These are phyloP conservation scores for Talaromyces liani DNA, from an alignment of 495 filamentous ascomycete species.

Conservation along the genomic window DNA sequence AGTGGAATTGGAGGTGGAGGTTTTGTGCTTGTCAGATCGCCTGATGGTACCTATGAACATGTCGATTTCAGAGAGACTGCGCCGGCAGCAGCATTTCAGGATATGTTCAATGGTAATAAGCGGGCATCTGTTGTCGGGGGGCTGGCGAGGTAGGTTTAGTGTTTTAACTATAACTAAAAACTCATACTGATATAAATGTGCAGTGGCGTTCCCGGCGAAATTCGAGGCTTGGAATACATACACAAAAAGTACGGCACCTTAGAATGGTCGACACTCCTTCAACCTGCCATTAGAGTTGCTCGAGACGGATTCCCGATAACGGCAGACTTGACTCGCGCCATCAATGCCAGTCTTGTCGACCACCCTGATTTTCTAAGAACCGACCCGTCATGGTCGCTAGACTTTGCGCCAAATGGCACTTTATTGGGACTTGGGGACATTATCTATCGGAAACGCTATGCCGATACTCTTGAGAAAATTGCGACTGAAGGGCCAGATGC, in stretches of 20 bases:
- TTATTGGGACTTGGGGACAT: slow-evolving; percentile 62
- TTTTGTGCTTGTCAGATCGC: slow-evolving; percentile 67
- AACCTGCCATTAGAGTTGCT: slow-evolving; percentile 67
- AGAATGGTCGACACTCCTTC: slow-evolving; percentile 61
- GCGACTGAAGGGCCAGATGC: slow-evolving; percentile 59
- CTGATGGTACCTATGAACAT: slow-evolving; percentile 58
- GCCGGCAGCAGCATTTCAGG: slow-evolving; percentile 63
- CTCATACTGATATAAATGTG: slow-evolving; percentile 3
- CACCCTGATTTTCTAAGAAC: slow-evolving; percentile 56
- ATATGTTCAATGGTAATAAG: slow-evolving; percentile 68
- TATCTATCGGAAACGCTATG: slow-evolving; percentile 72
- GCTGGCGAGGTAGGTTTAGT: slow-evolving; percentile 48
- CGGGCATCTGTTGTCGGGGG: slow-evolving; percentile 46
- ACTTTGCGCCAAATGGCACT: slow-evolving; percentile 80
- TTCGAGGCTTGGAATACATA: slow-evolving; percentile 67
- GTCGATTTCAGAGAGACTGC: slow-evolving; percentile 86
- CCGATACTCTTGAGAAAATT: slow-evolving; percentile 68
- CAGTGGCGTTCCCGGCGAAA: slow-evolving; percentile 75
- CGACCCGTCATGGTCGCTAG: slow-evolving; percentile 71
- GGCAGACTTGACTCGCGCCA: slow-evolving; percentile 63
- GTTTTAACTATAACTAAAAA: not conserved
- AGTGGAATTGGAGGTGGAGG: slow-evolving; percentile 86
- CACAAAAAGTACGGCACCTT: slow-evolving; percentile 66
- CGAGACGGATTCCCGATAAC: slow-evolving; percentile 66
- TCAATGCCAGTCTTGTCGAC: slow-evolving; percentile 19